These are phyloP conservation scores for Parachaetomium inaequale DNA, from an alignment of 495 filamentous ascomycete species.

Conservation along the genomic window DNA sequence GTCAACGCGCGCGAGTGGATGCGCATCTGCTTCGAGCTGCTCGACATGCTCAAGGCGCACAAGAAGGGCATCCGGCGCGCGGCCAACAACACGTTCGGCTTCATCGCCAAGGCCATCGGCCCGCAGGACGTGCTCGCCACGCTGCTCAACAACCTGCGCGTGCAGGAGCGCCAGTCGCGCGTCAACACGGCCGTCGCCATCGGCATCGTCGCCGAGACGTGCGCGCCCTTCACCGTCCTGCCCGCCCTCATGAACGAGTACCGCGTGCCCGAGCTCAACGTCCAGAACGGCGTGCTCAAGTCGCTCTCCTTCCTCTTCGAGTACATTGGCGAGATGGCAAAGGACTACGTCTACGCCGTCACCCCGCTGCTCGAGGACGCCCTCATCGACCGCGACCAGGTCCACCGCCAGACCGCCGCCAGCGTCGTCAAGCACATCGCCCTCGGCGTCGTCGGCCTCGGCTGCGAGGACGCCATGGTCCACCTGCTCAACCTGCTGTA, in stretches of 20 bases:
- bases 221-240: slow-evolving; percentile 97
- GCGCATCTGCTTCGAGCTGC: slow-evolving; percentile 98
- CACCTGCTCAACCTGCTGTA: slow-evolving; percentile 94
- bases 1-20: slow-evolving; percentile 99
- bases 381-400: slow-evolving; percentile 95
- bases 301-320: slow-evolving; percentile 96
- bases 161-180: slow-evolving; percentile 95
- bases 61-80: slow-evolving; percentile 98
- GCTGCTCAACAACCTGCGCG: slow-evolving; percentile 91
- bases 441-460: slow-evolving; percentile 89
- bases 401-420: slow-evolving; percentile 95
- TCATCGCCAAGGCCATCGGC: slow-evolving; percentile 99
- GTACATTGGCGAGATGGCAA: slow-evolving; percentile 99
- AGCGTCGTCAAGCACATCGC: slow-evolving; percentile 97
- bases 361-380: slow-evolving; percentile 97
- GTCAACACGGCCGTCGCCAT: slow-evolving; percentile 99
- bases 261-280: slow-evolving; percentile 95
- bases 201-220: slow-evolving; percentile 99
- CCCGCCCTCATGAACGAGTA: slow-evolving; percentile 99
- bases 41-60: slow-evolving; percentile 99
- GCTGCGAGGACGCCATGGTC: slow-evolving; percentile 98
- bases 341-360: slow-evolving; percentile 98
- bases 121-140: slow-evolving; percentile 96
- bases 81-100: slow-evolving; percentile 99
- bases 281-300: slow-evolving; percentile 98